These are phyloP conservation scores for Hypomontagnella submonticulosa DNA, from an alignment of 495 filamentous ascomycete genomes.

Conservation along the genomic window DNA sequence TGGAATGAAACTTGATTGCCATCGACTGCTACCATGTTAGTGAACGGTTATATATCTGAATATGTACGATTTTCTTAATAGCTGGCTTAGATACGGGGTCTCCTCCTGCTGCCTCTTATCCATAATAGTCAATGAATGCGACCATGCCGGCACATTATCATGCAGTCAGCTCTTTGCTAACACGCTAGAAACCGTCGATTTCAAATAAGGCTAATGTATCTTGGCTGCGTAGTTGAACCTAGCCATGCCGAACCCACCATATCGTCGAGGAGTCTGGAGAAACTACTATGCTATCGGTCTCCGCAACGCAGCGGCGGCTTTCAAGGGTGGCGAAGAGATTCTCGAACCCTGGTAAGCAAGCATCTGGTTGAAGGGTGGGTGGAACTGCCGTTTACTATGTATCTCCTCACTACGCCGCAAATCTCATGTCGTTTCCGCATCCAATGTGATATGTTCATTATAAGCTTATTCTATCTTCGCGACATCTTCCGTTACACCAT, in stretches of 20 bases:
- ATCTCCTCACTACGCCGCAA: slow-evolving; percentile 22
- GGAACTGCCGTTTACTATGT: slow-evolving; percentile 12
- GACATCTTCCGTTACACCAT: not conserved
- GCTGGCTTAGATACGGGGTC: slow-evolving; percentile 16
- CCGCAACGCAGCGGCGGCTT: slow-evolving; percentile 12
- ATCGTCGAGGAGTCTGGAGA: slow-evolving; percentile 25
- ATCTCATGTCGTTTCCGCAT: slow-evolving; percentile 5
- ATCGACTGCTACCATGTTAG: slow-evolving; percentile 10
- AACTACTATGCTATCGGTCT: slow-evolving; percentile 12
- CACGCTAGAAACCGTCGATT: slow-evolving; percentile 2
- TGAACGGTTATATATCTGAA: slow-evolving; percentile 25
- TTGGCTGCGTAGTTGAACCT: not conserved
- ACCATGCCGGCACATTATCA: slow-evolving; percentile 8
- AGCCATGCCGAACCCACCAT: slow-evolving; percentile 14
- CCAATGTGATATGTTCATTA: not conserved
- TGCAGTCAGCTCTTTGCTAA: slow-evolving; percentile 7
- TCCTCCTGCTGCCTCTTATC: not conserved
- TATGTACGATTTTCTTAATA: slow-evolving; percentile 5
- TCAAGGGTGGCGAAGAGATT: not conserved
- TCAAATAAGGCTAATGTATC: slow-evolving; percentile 4
- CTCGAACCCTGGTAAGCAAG: slow-evolving; percentile 25
- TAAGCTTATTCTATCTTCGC: not conserved
- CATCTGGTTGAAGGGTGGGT: not conserved
- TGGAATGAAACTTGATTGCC: slow-evolving; percentile 40
- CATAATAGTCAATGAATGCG: slow-evolving; percentile 15